Evolutionary conservation across 352 stramenopile species (phyloP), one percentile per base, ranked within the genome.

Genomic region (Globisporangium radiosum): DNA sequence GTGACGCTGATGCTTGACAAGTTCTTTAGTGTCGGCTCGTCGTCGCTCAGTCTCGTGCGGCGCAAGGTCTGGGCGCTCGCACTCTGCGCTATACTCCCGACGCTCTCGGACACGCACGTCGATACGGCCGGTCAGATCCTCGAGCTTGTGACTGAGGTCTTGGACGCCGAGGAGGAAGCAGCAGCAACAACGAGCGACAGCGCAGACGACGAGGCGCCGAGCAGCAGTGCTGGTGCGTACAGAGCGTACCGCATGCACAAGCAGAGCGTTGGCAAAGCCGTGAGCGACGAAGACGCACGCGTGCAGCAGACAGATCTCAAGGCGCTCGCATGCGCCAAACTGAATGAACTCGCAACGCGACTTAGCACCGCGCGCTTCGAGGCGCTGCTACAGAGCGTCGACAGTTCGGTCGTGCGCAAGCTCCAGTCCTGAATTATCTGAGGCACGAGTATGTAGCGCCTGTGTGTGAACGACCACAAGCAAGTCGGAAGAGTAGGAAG

Each of bases 1-100:
- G 56, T 90, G 7, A 75, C 91, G 49, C 54, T 75, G 14, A 81
- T 92, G 75, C 66, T 95, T 10, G 62, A 66, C 49, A 73, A 91
- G 60, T 93, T 88, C 56, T 92, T 90, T 59, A 83, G 68, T 15
- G 70, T 91, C 4, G 76, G 76, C 0, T 76, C 75, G 5, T 78
- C 78, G 49, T 84, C 79, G 14, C 63, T 93, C 62, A 74, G 73
- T 0, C 38, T 84, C n/a, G 56, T 72, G 52, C 65, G 73, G 47
- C 72, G 79, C 43, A 92, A 92, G 58, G 60, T 88, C 40, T 95
- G 85, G 85, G 68, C 76, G 1, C 11, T 88, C n/a, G 71, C 68
- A 10, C 60, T 93, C 15, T 81, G 72, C 43, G 66, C 70, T 1
- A 62, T 74, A 2, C 60, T 90, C 5, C 65, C 74, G 40, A 42